A percentile compares a stretch with the other conserved stretches of the same genome.
phyloP scores from a whole-genome alignment of 73 alveolate genomes.

The Breviolum minutum region DNA sequence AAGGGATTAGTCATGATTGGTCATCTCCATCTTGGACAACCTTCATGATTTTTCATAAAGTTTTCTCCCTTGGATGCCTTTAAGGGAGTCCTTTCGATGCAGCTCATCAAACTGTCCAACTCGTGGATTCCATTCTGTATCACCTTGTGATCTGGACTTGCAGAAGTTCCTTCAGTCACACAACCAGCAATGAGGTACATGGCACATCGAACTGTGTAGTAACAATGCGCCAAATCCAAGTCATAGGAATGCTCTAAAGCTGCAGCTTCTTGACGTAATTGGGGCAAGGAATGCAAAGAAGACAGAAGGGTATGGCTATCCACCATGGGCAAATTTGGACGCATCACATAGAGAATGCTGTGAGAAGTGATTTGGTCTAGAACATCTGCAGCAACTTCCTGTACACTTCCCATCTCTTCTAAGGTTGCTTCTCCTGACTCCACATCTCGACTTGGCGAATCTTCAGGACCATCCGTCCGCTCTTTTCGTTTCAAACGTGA shows the following conservation, averaged over 20 bases:
- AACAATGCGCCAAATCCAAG: constrained; percentile 82
- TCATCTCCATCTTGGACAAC: too few relatives aligned
- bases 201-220: constrained; percentile 94
- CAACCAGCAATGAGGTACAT: constrained; percentile 70
- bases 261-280: constrained; percentile 22
- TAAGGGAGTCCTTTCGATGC: constrained; percentile 48
- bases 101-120: constrained; percentile 86
- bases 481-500: background rate
- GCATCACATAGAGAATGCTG: constrained; percentile 94
- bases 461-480: background rate
- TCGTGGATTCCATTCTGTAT: constrained; percentile 73
- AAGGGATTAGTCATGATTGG: too few relatives aligned
- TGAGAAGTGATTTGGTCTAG: constrained; percentile 70
- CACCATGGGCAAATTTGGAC: constrained; percentile 89
- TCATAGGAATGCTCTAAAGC: constrained; percentile 88
- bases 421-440: background rate
- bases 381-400: constrained; percentile 55
- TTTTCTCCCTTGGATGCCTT: constrained; percentile 13
- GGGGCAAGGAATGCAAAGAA: constrained; percentile 56
- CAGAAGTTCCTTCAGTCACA: background rate
- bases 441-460: background rate
- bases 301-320: constrained; percentile 83
- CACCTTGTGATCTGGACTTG: background rate
- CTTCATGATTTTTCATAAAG: too few relatives aligned
- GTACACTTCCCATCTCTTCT: constrained; percentile 1